Conservation (phyloP, 2,329 filamentous ascomycete genomes). For the Decorospora gaudefroyi region DNA sequence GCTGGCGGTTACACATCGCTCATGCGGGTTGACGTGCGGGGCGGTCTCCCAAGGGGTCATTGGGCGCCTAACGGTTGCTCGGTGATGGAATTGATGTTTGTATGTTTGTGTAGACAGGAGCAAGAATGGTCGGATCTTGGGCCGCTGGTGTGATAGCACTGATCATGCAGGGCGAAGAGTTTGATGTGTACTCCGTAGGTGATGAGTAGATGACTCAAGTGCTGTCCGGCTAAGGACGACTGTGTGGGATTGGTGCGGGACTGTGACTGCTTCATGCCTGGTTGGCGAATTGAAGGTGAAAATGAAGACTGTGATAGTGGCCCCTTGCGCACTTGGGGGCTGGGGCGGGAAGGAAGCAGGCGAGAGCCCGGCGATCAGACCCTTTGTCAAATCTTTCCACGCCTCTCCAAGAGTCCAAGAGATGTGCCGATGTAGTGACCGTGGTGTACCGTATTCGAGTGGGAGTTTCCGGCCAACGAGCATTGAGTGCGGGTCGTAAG, state of each 20-base stretch:
- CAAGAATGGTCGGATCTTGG: constrained; percentile 13
- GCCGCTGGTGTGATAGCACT: constrained; percentile 14
- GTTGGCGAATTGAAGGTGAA: constrained; percentile 11
- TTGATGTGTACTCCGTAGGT: constrained; percentile 4
- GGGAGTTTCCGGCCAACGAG: constrained; percentile 23
- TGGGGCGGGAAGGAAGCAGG: constrained; percentile 6
- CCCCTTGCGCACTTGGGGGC: too few relatives aligned
- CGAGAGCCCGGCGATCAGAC: constrained; percentile 3
- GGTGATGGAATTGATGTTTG: constrained; percentile 22
- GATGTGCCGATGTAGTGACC: constrained; percentile 8
- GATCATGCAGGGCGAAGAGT: constrained; percentile 6
- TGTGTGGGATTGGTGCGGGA: constrained; percentile 7
- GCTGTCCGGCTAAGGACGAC: not conserved
- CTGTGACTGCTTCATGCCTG: constrained; percentile 8
- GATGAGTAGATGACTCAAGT: constrained; percentile 3
- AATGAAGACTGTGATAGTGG: constrained; percentile 3
- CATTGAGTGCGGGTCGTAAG: constrained; percentile 6
- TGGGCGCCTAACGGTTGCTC: constrained; percentile 32
- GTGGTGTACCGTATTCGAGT: constrained; percentile 11
- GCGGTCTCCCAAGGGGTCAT: constrained; percentile 29
- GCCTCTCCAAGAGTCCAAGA: constrained; percentile 1
- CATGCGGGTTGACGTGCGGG: constrained; percentile 18
- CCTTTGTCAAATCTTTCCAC: constrained; percentile 2
- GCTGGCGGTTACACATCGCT: constrained; percentile 37
- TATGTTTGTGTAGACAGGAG: constrained; percentile 19